phyloP scores from a whole-genome alignment of 805 yeast genomes.

The Kluyveromyces siamensis region DNA sequence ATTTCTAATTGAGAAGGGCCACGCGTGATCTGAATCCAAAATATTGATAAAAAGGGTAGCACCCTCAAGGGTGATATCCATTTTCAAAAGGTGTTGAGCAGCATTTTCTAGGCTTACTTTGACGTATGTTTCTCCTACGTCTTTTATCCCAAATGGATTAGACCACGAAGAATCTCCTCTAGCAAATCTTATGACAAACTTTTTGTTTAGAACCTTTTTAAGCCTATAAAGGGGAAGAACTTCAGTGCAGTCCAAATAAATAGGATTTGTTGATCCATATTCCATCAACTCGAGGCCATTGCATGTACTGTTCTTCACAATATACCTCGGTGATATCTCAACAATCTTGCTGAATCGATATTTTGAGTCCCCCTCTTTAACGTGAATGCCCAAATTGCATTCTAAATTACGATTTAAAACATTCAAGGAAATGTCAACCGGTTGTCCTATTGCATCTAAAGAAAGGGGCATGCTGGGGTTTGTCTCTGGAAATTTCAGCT shows the following conservation, averaged over 20 bases:
- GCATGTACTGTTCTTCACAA: slow-evolving; percentile 53
- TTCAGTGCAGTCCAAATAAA: slow-evolving; percentile 38
- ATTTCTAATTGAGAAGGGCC: slow-evolving; percentile 93
- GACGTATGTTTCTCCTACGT: slow-evolving; percentile 72
- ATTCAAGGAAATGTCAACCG: slow-evolving; percentile 46
- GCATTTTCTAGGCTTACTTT: slow-evolving; percentile 56
- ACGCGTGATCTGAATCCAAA: slow-evolving; percentile 59
- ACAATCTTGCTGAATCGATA: slow-evolving; percentile 71
- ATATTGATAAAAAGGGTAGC: slow-evolving; percentile 75
- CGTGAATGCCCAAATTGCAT: slow-evolving; percentile 63
- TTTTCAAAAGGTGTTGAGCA: slow-evolving; percentile 62
- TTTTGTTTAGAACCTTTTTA: slow-evolving; percentile 44
- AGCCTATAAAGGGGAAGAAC: slow-evolving; percentile 56
- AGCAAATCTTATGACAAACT: slow-evolving; percentile 48
- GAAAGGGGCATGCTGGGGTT: slow-evolving; percentile 65
- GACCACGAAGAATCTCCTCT: slow-evolving; percentile 66
- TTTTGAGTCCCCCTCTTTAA: slow-evolving; percentile 78
- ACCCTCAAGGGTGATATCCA: slow-evolving; percentile 67
- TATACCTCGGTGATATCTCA: slow-evolving; percentile 73
- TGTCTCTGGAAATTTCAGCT: slow-evolving; percentile 58
- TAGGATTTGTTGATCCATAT: slow-evolving; percentile 49
- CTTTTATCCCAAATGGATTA: slow-evolving; percentile 76
- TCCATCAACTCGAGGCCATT: slow-evolving; percentile 54
- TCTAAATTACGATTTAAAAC: slow-evolving; percentile 47
- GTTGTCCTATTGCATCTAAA: slow-evolving; percentile 85